These are phyloP conservation scores for Pueraria montana DNA, from an alignment of 306 rosid species.

Conservation along the genomic window DNA sequence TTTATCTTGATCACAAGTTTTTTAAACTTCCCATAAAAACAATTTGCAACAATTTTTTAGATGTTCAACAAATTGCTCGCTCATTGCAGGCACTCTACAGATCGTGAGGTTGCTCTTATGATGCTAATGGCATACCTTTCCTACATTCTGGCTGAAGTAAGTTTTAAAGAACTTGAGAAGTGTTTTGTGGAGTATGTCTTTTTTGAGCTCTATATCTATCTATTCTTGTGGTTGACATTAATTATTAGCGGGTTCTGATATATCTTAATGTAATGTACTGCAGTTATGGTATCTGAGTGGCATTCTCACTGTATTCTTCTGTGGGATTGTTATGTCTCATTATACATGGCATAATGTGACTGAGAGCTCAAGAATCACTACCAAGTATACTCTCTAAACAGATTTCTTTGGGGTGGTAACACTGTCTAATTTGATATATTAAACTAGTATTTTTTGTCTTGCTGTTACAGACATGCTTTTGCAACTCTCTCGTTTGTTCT, in stretches of 20 bases:
- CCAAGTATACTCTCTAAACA: constrained; percentile 70
- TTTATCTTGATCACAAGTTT: not conserved
- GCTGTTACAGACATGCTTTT: constrained; percentile 82
- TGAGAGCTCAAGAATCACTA: constrained; percentile 91
- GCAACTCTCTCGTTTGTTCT: constrained; percentile 94
- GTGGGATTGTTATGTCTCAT: constrained; percentile 98
- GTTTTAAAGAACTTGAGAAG: constrained; percentile 43
- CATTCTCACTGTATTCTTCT: constrained; percentile 97
- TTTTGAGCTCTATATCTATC: constrained; percentile 28
- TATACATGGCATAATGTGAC: constrained; percentile 99
- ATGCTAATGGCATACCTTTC: constrained; percentile 98
- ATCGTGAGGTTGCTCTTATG: constrained; percentile 98
- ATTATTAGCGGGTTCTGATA: constrained; percentile 27
- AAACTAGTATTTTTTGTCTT: not conserved
- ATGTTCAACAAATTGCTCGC: constrained; percentile 35
- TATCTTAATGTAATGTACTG: constrained; percentile 52
- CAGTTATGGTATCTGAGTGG: constrained; percentile 93
- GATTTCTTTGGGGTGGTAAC: constrained; percentile 21
- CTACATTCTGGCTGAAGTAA: constrained; percentile 97
- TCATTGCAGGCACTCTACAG: constrained; percentile 89
- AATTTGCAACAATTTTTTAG: not conserved
- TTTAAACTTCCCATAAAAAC: not conserved
- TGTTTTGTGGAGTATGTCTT: constrained; percentile 10
- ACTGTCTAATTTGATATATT: constrained; percentile 12
- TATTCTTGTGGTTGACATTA: not conserved